Conservation (phyloP, 495 filamentous ascomycete species). For the Wilcoxina mikolae region DNA sequence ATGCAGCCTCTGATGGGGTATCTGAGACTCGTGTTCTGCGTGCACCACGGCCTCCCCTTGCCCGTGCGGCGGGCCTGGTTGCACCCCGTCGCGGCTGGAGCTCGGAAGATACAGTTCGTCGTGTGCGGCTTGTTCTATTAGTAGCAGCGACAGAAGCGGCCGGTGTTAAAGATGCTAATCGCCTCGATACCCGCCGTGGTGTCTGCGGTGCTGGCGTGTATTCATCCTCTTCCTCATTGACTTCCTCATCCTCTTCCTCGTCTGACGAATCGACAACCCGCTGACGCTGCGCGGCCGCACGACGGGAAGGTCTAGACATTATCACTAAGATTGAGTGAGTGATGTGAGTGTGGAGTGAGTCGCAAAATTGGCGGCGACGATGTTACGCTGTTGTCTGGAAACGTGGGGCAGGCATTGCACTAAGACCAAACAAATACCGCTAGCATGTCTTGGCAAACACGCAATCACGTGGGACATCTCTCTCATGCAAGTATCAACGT, state of each 20-base stretch:
- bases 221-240: constrained; percentile 40
- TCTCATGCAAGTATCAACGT: too few species aligned
- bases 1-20: background rate
- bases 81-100: background rate
- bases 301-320: constrained; percentile 44
- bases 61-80: background rate
- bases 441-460: background rate
- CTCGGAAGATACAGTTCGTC: constrained; percentile 12
- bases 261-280: constrained; percentile 59
- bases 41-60: background rate
- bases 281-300: constrained; percentile 53
- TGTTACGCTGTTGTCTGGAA: background rate
- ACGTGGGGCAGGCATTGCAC: background rate
- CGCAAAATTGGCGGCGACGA: background rate
- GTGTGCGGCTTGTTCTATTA: constrained; percentile 16
- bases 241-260: constrained; percentile 45
- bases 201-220: constrained; percentile 56
- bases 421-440: background rate
- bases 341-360: background rate
- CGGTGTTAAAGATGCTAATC: constrained; percentile 42
- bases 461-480: background rate
- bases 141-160: constrained; percentile 20
- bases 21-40: background rate
- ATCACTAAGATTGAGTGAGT: background rate
- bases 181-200: constrained; percentile 36